phyloP scores from a whole-genome alignment of 2,329 filamentous ascomycete species.

The Diaporthe batatas region DNA sequence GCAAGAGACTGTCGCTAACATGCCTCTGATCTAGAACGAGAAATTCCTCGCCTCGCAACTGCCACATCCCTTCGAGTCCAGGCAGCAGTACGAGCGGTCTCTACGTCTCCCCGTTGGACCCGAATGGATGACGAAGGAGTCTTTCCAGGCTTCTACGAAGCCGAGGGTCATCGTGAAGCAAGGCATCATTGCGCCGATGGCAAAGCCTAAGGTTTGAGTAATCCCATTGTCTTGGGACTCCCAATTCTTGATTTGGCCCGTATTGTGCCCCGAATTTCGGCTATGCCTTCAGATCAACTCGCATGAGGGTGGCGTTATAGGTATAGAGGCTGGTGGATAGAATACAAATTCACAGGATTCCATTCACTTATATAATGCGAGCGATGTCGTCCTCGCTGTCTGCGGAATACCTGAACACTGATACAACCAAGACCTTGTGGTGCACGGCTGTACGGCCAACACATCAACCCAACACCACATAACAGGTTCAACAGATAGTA shows the following conservation, averaged over 20 bases:
- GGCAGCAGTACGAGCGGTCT: slow-evolving; percentile 90
- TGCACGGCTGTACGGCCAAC: background rate
- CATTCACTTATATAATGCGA: background rate
- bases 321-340: background rate
- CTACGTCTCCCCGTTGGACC: slow-evolving; percentile 89
- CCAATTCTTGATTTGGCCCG: background rate
- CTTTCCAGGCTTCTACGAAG: slow-evolving; percentile 90
- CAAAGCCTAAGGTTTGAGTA: slow-evolving; percentile 72
- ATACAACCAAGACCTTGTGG: too few relatives aligned
- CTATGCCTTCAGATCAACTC: background rate
- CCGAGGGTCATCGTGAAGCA: slow-evolving; percentile 92
- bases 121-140: slow-evolving; percentile 97
- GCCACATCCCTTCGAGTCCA: slow-evolving; percentile 90
- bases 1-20: slow-evolving; percentile 42
- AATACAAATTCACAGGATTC: background rate
- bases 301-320: background rate
- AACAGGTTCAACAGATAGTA: background rate
- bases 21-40: slow-evolving; percentile 70
- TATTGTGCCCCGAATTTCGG: background rate
- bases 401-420: background rate
- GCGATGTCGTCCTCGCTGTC: background rate
- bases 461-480: background rate
- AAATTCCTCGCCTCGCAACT: slow-evolving; percentile 88
- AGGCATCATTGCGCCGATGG: slow-evolving; percentile 89
- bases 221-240: background rate